phyloP scores from a whole-genome alignment of 768 basidiomycete species.

The Wakefieldia striispora region DNA sequence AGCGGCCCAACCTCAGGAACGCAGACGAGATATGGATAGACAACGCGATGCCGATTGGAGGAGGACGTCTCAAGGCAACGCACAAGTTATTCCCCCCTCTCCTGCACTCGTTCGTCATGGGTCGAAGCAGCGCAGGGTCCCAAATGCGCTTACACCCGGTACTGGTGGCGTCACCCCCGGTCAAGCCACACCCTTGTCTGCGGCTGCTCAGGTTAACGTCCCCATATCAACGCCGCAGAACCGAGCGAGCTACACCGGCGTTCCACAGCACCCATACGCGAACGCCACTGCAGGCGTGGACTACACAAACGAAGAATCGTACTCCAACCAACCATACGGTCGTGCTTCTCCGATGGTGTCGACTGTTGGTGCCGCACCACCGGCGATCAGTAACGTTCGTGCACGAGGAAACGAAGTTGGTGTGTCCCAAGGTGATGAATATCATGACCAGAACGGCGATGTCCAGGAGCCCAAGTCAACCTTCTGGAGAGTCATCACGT shows the following conservation, averaged over 20 bases:
- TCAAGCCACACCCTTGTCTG: slow-evolving; percentile 68
- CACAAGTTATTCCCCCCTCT: slow-evolving; percentile 64
- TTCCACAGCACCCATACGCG: slow-evolving; percentile 69
- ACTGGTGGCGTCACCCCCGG: slow-evolving; percentile 45
- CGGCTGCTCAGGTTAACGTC: slow-evolving; percentile 72
- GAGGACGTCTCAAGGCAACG: slow-evolving; percentile 55
- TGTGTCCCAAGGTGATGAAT: slow-evolving; percentile 58
- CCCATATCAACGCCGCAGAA: slow-evolving; percentile 56
- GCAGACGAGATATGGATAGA: slow-evolving; percentile 52
- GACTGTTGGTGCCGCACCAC: slow-evolving; percentile 62
- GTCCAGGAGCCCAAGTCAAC: slow-evolving; percentile 51
- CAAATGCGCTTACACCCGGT: slow-evolving; percentile 59
- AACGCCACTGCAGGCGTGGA: slow-evolving; percentile 59
- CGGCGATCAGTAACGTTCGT: slow-evolving; percentile 70
- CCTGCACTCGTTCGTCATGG: slow-evolving; percentile 77
- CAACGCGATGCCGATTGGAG: slow-evolving; percentile 62
- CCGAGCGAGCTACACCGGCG: slow-evolving; percentile 42
- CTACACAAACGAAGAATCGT: slow-evolving; percentile 58
- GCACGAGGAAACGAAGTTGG: slow-evolving; percentile 70
- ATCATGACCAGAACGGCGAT: slow-evolving; percentile 54
- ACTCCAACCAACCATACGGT: slow-evolving; percentile 64
- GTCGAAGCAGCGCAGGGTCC: slow-evolving; percentile 68
- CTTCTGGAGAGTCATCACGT: slow-evolving; percentile 71
- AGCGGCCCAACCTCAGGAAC: slow-evolving; percentile 50
- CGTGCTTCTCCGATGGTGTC: slow-evolving; percentile 82